phyloP scores from a whole-genome alignment of 805 yeast species.

The Lipomyces mesembrius region DNA sequence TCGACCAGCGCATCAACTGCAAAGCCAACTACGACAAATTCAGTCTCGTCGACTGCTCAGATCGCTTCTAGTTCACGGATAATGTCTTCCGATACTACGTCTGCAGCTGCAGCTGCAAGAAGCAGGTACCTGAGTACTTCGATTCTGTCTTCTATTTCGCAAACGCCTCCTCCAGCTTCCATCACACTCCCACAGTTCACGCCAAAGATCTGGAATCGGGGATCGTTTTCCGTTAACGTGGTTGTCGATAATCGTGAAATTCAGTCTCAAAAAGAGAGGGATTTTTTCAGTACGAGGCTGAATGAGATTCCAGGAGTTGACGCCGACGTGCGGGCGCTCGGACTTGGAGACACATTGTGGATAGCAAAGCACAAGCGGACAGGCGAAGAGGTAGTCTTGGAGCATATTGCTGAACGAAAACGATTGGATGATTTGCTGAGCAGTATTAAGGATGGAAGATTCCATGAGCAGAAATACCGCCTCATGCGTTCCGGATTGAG shows the following conservation, averaged over 20 bases:
- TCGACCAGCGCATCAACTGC: no score
- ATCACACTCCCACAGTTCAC: constrained; percentile 12
- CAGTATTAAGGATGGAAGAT: constrained; percentile 87
- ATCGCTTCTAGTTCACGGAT: background rate
- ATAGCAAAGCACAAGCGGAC: constrained; percentile 69
- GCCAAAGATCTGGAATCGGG: constrained; percentile 60
- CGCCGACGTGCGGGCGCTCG: constrained; percentile 60
- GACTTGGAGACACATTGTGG: constrained; percentile 92
- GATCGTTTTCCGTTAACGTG: constrained; percentile 62
- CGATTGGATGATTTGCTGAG: constrained; percentile 81
- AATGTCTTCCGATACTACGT: background rate
- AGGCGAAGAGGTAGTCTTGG: constrained; percentile 67
- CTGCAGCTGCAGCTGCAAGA: constrained; percentile 7
- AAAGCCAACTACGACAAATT: background rate
- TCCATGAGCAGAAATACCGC: constrained; percentile 82
- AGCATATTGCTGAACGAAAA: constrained; percentile 88
- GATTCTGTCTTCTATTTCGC: background rate
- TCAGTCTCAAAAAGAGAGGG: constrained; percentile 67
- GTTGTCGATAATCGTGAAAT: constrained; percentile 84
- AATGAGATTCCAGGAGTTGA: constrained; percentile 52
- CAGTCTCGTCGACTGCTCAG: background rate
- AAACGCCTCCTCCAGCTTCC: background rate
- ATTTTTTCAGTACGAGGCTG: constrained; percentile 66
- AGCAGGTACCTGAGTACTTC: background rate
- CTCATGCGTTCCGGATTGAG: constrained; percentile 68